Evolutionary conservation across 495 filamentous ascomycete genomes (phyloP).

Genomic region (Talaromyces ruber): DNA sequence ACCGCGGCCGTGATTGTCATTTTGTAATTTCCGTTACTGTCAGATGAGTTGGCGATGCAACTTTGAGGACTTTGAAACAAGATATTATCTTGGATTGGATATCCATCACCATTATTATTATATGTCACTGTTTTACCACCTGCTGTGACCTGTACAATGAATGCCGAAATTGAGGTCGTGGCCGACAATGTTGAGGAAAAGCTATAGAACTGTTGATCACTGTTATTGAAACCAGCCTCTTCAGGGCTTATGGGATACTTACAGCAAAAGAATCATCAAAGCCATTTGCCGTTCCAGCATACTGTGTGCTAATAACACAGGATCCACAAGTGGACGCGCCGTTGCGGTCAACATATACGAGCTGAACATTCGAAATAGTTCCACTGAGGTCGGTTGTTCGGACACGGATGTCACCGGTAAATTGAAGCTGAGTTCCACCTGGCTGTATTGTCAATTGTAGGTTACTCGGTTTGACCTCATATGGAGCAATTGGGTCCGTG

Average conservation of each 20-base stretch:
- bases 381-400: conserved; percentile 21
- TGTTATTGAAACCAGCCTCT: neutral
- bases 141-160: conserved; percentile 21
- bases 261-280: conserved; percentile 53
- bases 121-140: conserved; percentile 16
- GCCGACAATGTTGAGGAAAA: conserved; percentile 21
- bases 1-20: conserved; percentile 28
- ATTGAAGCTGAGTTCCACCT: conserved; percentile 21
- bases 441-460: conserved; percentile 25
- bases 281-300: conserved; percentile 39
- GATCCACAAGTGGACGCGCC: conserved; percentile 20
- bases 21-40: conserved; percentile 8
- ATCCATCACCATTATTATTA: conserved; percentile 27
- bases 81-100: conserved; percentile 25
- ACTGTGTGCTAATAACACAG: conserved; percentile 33
- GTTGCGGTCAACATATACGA: conserved; percentile 24
- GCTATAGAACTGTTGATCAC: conserved; percentile 22
- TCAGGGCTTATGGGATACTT: conserved; percentile 10
- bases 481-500: conserved; percentile 44
- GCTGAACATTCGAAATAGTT: conserved; percentile 20
- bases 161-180: conserved; percentile 27
- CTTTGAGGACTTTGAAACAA: conserved; percentile 28
- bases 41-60: conserved; percentile 16
- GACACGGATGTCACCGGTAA: conserved; percentile 30
- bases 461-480: conserved; percentile 49